phyloP scores from a whole-genome alignment of 2,329 filamentous ascomycete genomes.

The Periconia macrospinosa region DNA sequence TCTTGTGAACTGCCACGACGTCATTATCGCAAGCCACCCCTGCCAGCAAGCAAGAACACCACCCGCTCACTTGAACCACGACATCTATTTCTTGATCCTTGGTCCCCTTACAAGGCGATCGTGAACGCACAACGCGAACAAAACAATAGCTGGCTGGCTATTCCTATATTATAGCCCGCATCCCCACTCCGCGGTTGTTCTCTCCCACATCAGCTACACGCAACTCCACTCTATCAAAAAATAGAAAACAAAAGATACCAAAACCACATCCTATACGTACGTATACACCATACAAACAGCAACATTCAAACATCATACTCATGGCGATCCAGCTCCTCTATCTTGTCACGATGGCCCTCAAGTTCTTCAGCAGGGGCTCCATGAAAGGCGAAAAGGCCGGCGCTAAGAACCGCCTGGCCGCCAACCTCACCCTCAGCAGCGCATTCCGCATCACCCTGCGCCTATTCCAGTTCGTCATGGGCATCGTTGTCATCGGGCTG shows the following conservation, averaged over 20 bases:
- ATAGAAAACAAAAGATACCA: not conserved
- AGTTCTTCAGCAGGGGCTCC: slow-evolving; percentile 31
- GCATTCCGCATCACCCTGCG: slow-evolving; percentile 64
- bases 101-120: not conserved
- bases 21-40: slow-evolving; percentile 17
- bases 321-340: slow-evolving; percentile 16
- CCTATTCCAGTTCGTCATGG: slow-evolving; percentile 75
- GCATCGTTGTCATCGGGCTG: slow-evolving; percentile 74
- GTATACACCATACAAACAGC: slow-evolving; percentile 4
- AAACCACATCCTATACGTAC: slow-evolving; percentile 5
- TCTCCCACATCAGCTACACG: not conserved
- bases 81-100: not conserved
- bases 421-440: slow-evolving; percentile 19
- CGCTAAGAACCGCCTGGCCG: slow-evolving; percentile 20
- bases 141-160: not conserved
- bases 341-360: slow-evolving; percentile 27
- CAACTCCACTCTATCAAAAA: not conserved
- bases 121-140: not conserved
- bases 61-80: not conserved
- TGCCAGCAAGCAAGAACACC: not conserved
- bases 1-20: slow-evolving; percentile 18
- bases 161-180: not conserved
- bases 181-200: not conserved
- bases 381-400: slow-evolving; percentile 35
- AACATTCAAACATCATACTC: not conserved